A percentile compares a stretch with the other conserved stretches of the same genome.
Evolutionary conservation across 2,329 filamentous ascomycete genomes (phyloP).

Genomic region (Microascus cirrosus): DNA sequence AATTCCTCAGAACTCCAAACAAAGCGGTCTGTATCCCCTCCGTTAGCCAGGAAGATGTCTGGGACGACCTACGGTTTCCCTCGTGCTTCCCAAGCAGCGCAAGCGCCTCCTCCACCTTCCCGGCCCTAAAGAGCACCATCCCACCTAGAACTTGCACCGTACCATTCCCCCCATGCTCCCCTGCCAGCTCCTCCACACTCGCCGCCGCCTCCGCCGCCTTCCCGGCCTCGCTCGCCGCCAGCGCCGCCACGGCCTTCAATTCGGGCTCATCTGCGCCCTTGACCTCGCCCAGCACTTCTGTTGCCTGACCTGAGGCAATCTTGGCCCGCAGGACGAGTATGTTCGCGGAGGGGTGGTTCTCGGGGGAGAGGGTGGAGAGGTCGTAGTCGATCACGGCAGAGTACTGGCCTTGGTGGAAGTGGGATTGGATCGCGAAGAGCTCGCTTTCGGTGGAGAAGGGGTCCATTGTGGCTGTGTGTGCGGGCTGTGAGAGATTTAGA

Average conservation of each 20-base stretch:
- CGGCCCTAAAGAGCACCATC: conserved; percentile 70
- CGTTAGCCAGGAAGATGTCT: background rate
- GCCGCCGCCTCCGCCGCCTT: conserved; percentile 50
- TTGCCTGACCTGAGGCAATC: conserved; percentile 69
- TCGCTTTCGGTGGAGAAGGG: conserved; percentile 62
- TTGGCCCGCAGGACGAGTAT: conserved; percentile 73
- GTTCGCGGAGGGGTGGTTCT: conserved; percentile 66
- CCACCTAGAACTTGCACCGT: conserved; percentile 73
- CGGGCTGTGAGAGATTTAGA: background rate
- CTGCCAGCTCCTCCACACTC: conserved; percentile 55
- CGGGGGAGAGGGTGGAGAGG: conserved; percentile 63
- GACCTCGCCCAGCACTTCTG: conserved; percentile 60
- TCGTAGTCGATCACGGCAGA: conserved; percentile 79
- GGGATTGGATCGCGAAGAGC: conserved; percentile 59
- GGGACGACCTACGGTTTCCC: conserved; percentile 59
- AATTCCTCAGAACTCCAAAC: background rate
- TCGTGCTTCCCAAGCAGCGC: conserved; percentile 72
- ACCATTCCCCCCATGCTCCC: conserved; percentile 58
- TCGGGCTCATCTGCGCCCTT: conserved; percentile 54
- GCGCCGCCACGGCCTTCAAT: conserved; percentile 62
- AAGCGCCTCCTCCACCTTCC: conserved; percentile 77
- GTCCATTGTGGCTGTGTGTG: conserved; percentile 40
- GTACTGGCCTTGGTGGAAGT: conserved; percentile 75
- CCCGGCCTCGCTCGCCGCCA: conserved; percentile 57
- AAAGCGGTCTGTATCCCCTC: background rate